Conservation (phyloP, 2,329 filamentous ascomycete genomes). For the Apiospora marii region DNA sequence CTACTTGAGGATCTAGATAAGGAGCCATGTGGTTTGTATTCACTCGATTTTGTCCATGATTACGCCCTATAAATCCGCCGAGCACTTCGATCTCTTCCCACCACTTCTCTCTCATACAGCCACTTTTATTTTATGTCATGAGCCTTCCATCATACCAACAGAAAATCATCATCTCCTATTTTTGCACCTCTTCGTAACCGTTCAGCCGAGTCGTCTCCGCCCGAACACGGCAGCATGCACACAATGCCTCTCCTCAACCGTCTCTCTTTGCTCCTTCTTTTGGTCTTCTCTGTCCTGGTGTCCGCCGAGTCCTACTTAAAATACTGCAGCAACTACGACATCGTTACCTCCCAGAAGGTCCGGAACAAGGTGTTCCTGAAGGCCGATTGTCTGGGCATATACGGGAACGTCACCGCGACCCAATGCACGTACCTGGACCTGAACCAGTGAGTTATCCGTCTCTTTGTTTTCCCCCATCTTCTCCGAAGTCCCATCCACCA, state of each 20-base stretch:
- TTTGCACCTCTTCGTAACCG: background rate
- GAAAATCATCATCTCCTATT: too few relatives aligned
- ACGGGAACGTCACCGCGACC: background rate
- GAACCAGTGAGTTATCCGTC: background rate
- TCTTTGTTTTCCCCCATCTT: background rate
- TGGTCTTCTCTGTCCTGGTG: background rate
- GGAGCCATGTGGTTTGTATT: background rate
- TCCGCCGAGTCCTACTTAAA: background rate
- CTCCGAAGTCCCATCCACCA: background rate
- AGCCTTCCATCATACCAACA: background rate
- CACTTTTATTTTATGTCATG: background rate
- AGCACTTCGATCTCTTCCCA: background rate
- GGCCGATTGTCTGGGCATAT: background rate
- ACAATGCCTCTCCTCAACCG: background rate
- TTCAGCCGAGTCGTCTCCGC: background rate
- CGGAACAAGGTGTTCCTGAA: background rate
- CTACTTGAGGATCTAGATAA: background rate
- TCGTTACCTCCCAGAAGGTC: background rate
- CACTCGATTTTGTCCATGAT: background rate
- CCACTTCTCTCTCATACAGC: too few relatives aligned
- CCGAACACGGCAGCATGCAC: background rate
- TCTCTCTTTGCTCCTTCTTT: background rate
- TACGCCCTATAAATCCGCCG: background rate
- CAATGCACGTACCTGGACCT: constrained; percentile 7
- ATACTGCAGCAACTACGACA: background rate